Percentiles rank a stretch among this genome's conserved stretches.
These are phyloP conservation scores for Musa acuminata DNA, from an alignment of 176 grass and related monocot genomes.

Conservation along the genomic window DNA sequence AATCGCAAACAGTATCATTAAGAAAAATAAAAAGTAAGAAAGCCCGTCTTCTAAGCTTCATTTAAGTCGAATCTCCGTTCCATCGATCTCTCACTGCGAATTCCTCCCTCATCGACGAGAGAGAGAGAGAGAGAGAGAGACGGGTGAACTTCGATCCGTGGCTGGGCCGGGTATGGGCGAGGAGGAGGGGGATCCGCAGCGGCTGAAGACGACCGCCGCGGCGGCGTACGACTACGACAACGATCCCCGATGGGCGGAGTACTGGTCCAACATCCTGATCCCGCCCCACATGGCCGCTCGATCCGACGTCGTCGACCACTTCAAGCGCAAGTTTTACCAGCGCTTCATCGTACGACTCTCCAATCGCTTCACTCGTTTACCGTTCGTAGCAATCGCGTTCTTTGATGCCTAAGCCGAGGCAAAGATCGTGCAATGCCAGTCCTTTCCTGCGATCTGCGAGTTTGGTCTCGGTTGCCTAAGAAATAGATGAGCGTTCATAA, in stretches of 20 bases:
- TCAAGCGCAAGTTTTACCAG: constrained; percentile 89
- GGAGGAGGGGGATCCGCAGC: constrained; percentile 42
- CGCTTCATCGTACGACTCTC: constrained; percentile 35
- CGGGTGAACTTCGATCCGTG: constrained; percentile 17
- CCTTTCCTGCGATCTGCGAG: neutral
- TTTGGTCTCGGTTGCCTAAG: neutral
- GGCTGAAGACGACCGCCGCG: constrained; percentile 34
- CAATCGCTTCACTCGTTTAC: too few species aligned
- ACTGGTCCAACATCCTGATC: constrained; percentile 39
- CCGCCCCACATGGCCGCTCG: constrained; percentile 51
- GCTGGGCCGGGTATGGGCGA: constrained; percentile 7
- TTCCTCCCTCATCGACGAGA: neutral
- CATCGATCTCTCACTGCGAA: neutral
- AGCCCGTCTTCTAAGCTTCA: neutral
- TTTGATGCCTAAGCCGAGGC: neutral
- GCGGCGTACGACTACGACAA: constrained; percentile 57
- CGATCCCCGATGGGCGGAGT: constrained; percentile 41
- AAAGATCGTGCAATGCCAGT: neutral
- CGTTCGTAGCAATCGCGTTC: neutral
- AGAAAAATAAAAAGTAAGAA: too few species aligned
- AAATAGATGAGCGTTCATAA: neutral
- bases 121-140: neutral
- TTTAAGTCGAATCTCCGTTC: neutral
- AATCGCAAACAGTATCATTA: too few species aligned
- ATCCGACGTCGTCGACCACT: constrained; percentile 48